A percentile compares a stretch with the other conserved stretches of the same genome.
Conservation (phyloP, 2,329 filamentous ascomycete species). For the Ceratocystis variospora region DNA sequence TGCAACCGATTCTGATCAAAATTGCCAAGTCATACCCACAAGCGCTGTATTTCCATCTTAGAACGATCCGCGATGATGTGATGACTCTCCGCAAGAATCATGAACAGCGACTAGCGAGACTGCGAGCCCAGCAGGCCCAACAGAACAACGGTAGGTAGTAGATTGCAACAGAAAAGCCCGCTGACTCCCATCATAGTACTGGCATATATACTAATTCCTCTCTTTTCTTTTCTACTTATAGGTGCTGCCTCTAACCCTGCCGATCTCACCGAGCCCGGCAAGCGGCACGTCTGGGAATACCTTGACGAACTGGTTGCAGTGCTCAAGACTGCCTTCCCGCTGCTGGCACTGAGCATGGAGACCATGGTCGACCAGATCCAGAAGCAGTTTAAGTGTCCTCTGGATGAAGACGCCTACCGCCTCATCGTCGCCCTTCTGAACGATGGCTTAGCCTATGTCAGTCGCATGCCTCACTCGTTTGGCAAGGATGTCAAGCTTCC, state of each 20-base stretch:
- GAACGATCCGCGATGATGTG: conserved; percentile 91
- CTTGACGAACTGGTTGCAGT: conserved; percentile 92
- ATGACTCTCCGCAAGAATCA: conserved; percentile 27
- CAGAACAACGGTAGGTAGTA: conserved; percentile 6
- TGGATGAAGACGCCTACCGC: conserved; percentile 93
- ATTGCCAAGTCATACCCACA: conserved; percentile 95
- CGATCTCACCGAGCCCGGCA: conserved; percentile 26
- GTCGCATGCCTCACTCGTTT: conserved; percentile 72
- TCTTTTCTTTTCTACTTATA: background rate
- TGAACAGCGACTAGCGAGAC: conserved; percentile 19
- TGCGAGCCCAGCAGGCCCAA: conserved; percentile 21
- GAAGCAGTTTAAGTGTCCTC: conserved; percentile 98
- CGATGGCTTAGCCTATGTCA: conserved; percentile 85
- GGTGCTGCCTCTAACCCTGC: background rate
- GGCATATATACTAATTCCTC: background rate
- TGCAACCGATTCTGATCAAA: conserved; percentile 74
- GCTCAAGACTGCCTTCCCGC: conserved; percentile 90
- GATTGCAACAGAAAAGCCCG: too few species aligned
- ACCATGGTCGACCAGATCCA: conserved; percentile 98
- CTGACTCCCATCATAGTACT: too few species aligned
- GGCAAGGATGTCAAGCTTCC: conserved; percentile 86
- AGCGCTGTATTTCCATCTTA: conserved; percentile 84
- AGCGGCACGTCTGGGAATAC: conserved; percentile 88
- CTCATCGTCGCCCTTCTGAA: conserved; percentile 96
- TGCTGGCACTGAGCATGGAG: conserved; percentile 95